Conservation (phyloP, 352 stramenopile species). For the Thalassiosira mediterranea region DNA sequence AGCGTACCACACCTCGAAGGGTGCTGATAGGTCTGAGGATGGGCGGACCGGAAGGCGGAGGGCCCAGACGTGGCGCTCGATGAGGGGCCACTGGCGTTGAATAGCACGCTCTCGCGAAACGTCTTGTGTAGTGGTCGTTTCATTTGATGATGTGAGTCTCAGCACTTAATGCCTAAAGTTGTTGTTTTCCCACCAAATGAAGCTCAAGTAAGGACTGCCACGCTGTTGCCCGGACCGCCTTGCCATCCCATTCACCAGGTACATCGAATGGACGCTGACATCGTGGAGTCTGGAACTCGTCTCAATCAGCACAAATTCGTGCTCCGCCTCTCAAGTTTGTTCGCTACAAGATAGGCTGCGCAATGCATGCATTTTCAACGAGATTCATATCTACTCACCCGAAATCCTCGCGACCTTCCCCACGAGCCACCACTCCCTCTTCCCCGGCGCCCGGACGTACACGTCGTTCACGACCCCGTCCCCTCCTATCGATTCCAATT, state of each 20-base stretch:
- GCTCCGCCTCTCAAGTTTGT: background rate
- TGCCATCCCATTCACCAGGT: too few species aligned
- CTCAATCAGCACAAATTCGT: too few species aligned
- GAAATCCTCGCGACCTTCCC: constrained; percentile 70
- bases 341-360: background rate
- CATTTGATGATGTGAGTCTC: too few species aligned
- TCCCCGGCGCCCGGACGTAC: constrained; percentile 55
- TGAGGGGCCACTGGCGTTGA: constrained; percentile 68
- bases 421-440: constrained; percentile 64
- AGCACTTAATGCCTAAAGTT: too few species aligned
- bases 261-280: too few species aligned
- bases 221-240: too few species aligned
- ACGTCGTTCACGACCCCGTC: constrained; percentile 67
- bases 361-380: background rate
- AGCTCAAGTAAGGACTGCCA: too few species aligned
- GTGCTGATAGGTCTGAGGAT: constrained; percentile 14
- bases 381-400: constrained; percentile 19
- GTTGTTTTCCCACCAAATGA: too few species aligned
- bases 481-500: constrained; percentile 54
- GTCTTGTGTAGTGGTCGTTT: too few species aligned
- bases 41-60: constrained; percentile 46
- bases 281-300: too few species aligned
- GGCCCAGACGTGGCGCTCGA: constrained; percentile 66
- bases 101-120: constrained; percentile 65
- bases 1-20: constrained; percentile 73